Evolutionary conservation across 148 eudicot genomes (phyloP), one percentile per base, ranked within the genome.

Genomic region (Spergularia marina): DNA sequence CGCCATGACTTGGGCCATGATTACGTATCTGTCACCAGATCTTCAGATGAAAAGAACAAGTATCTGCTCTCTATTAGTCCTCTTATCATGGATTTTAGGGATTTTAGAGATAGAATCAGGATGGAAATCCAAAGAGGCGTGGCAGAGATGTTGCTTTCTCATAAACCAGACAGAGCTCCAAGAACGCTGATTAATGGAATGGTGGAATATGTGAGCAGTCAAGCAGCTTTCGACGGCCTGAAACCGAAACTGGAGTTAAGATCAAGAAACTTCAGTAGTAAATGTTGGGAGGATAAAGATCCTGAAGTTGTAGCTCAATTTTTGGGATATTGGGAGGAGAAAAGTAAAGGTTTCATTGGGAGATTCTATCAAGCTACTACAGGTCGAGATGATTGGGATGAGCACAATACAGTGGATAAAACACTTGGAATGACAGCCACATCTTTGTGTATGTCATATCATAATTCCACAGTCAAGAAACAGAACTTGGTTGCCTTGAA

Each of bases 241-340:
- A 69, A 14, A 57, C 47, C 36, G 3, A 69, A 14, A 62, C 47
- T 18, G 12, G 68, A n/a, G n/a, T 53, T 69, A 20, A 76, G 72
- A 62, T 56, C 41, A 15, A 40, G 56, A 18, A 77, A 74, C 57
- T 21, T 40, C 0, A 65, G 36, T 8, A 17, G 49, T 30, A 58
- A 56, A 59, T 89, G 91, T 63, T 86, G 89, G 90, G 83, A 85
- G 68, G 82, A 77, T 68, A 68, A 73, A 34, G 74, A 85, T 65
- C 75, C 84, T 12, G 67, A 25, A 53, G 61, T 53, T 12, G 89
- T 89, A 75, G 93, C 90, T 54, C 66, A 53, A 14, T 85, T 87
- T 75, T 75, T 87, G 82, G 63, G 61, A 49, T 76, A 82, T 41
- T 83, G 80, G 66, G 93, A 86, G 77, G 69, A 34, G 17, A 49